These are phyloP conservation scores for Aspergillus sp. DNA, from an alignment of 2,329 filamentous ascomycete species.

Conservation along the genomic window DNA sequence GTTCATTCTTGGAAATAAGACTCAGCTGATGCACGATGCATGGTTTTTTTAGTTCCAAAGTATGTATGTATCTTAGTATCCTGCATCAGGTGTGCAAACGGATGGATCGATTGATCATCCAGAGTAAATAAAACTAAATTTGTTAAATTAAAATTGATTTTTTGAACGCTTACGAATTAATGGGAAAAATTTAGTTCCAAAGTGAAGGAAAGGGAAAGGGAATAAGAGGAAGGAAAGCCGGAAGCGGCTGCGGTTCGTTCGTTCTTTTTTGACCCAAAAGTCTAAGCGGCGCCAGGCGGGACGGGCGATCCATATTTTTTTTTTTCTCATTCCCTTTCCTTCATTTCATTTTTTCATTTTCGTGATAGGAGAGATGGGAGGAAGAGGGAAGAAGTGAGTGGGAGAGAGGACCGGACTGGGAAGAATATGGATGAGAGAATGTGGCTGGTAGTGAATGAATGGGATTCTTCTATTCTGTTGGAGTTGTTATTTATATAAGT, in stretches of 20 bases:
- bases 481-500: no score
- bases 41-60: no score
- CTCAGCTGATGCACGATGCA: no score
- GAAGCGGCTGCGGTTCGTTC: background rate
- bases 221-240: background rate
- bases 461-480: background rate
- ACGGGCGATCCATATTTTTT: conserved; percentile 21
- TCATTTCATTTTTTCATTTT: background rate
- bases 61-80: no score
- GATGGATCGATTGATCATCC: background rate
- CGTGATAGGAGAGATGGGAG: background rate
- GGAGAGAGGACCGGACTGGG: background rate
- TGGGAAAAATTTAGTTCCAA: no score
- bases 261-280: conserved; percentile 2
- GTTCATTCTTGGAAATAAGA: no score
- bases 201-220: background rate
- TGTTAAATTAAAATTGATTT: background rate
- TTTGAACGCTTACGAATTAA: background rate
- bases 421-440: background rate
- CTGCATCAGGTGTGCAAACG: background rate
- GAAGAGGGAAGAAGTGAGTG: no score
- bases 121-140: background rate
- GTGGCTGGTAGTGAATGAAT: background rate
- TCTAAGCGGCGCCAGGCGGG: conserved; percentile 17
- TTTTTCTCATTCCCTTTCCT: background rate